phyloP scores from a whole-genome alignment of 2,329 filamentous ascomycete species.

The Alternaria burnsii region DNA sequence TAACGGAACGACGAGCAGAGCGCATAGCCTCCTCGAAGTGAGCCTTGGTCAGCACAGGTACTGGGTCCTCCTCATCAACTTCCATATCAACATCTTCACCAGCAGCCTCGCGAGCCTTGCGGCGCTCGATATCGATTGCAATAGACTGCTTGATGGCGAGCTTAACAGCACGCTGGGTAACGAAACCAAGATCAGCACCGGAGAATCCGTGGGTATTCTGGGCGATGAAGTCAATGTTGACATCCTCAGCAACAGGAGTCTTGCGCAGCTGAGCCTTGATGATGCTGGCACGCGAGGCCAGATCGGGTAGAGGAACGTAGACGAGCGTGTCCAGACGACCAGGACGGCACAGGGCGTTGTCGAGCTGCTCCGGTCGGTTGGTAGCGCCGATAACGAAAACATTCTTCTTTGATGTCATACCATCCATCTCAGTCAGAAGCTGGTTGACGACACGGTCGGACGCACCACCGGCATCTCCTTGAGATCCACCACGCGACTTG shows the following conservation, averaged over 20 bases:
- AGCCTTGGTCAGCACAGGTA: conserved; percentile 92
- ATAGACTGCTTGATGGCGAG: conserved; percentile 99
- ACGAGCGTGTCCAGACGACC: conserved; percentile 98
- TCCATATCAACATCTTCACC: conserved; percentile 75
- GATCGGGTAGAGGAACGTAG: conserved; percentile 95
- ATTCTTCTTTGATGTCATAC: conserved; percentile 99
- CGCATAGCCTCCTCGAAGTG: conserved; percentile 99
- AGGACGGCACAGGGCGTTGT: conserved; percentile 96
- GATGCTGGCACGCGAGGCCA: conserved; percentile 86
- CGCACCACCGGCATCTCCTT: conserved; percentile 95
- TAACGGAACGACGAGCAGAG: conserved; percentile 90
- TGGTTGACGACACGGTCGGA: conserved; percentile 99
- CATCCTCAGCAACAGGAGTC: conserved; percentile 87
- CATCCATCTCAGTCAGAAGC: conserved; percentile 98
- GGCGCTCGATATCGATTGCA: conserved; percentile 83
- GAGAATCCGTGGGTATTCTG: conserved; percentile 99
- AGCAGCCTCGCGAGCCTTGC: conserved; percentile 86
- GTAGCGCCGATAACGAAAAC: conserved; percentile 99
- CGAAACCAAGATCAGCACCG: conserved; percentile 98
- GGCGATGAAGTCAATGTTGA: conserved; percentile 91
- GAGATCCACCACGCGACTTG: conserved; percentile 97
- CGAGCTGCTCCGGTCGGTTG: conserved; percentile 97
- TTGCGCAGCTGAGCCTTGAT: conserved; percentile 97
- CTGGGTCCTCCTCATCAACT: conserved; percentile 83
- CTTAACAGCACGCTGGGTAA: conserved; percentile 98